A percentile compares a stretch with the other conserved stretches of the same genome.
These are phyloP conservation scores for Solanum boliviense DNA, from an alignment of 257 asterid species.

Conservation along the genomic window DNA sequence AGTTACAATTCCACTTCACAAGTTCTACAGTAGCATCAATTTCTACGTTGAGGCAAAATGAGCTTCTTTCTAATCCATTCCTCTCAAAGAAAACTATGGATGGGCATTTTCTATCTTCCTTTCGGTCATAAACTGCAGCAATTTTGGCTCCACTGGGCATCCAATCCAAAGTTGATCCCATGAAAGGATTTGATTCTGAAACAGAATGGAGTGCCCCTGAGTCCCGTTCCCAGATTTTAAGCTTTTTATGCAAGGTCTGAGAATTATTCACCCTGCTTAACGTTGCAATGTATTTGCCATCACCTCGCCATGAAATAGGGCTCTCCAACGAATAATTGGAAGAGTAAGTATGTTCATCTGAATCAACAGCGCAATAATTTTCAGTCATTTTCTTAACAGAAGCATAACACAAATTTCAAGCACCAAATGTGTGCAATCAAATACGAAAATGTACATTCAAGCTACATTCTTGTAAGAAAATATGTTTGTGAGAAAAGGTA, in stretches of 20 bases:
- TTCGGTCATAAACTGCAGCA: constrained; percentile 47
- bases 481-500: not conserved
- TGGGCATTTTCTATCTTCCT: constrained; percentile 47
- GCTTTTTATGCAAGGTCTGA: constrained; percentile 35
- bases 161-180: constrained; percentile 83
- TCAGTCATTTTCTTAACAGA: not conserved
- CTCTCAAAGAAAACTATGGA: constrained; percentile 74
- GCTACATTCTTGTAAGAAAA: not conserved
- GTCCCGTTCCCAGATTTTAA: constrained; percentile 96
- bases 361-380: not conserved
- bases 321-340: constrained; percentile 36
- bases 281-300: constrained; percentile 80
- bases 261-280: constrained; percentile 51
- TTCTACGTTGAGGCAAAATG: constrained; percentile 51
- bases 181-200: constrained; percentile 64
- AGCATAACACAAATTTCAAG: not conserved
- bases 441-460: not conserved
- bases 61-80: constrained; percentile 87
- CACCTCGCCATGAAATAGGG: constrained; percentile 85
- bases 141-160: constrained; percentile 78
- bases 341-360: constrained; percentile 49
- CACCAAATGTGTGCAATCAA: not conserved
- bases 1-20: constrained; percentile 81
- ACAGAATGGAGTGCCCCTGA: constrained; percentile 72
- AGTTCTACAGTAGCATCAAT: constrained; percentile 42